Evolutionary conservation across 106 monocot genomes (phyloP).

Genomic region (Vanilla planifolia): DNA sequence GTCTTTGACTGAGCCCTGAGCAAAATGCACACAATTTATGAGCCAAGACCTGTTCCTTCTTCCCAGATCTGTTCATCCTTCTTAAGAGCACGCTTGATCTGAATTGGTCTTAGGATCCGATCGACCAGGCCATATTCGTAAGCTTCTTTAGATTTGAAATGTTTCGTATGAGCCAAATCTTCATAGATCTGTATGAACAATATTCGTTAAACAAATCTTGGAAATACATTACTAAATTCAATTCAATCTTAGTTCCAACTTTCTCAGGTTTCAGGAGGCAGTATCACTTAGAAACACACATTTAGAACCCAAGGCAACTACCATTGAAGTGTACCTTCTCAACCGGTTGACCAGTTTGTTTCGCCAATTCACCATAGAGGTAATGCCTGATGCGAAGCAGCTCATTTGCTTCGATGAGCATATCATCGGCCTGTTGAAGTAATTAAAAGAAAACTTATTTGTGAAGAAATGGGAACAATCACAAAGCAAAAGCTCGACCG

Average conservation of each 20-base stretch:
- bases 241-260: no score
- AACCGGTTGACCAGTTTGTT: slow-evolving; percentile 81
- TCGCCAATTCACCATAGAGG: slow-evolving; percentile 64
- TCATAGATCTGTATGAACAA: slow-evolving; percentile 52
- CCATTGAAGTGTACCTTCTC: slow-evolving; percentile 67
- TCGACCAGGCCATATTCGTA: slow-evolving; percentile 89
- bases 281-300: not conserved
- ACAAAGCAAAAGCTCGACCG: not conserved
- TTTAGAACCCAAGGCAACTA: not conserved
- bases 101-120: slow-evolving; percentile 55
- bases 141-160: slow-evolving; percentile 80
- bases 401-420: slow-evolving; percentile 88
- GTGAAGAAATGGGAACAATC: not conserved
- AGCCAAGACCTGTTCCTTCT: slow-evolving; percentile 52
- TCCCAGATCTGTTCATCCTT: no score
- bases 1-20: no score
- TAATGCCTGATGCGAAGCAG: slow-evolving; percentile 73
- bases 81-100: slow-evolving; percentile 66
- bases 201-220: no score
- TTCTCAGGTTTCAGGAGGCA: no score
- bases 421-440: slow-evolving; percentile 74
- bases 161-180: slow-evolving; percentile 71
- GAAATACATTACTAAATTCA: no score
- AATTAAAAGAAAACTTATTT: not conserved
- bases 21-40: no score